A percentile compares a stretch with the other conserved stretches of the same genome.
phyloP scores from a whole-genome alignment of 768 basidiomycete species.

The Strobilomyces echinocephalus region DNA sequence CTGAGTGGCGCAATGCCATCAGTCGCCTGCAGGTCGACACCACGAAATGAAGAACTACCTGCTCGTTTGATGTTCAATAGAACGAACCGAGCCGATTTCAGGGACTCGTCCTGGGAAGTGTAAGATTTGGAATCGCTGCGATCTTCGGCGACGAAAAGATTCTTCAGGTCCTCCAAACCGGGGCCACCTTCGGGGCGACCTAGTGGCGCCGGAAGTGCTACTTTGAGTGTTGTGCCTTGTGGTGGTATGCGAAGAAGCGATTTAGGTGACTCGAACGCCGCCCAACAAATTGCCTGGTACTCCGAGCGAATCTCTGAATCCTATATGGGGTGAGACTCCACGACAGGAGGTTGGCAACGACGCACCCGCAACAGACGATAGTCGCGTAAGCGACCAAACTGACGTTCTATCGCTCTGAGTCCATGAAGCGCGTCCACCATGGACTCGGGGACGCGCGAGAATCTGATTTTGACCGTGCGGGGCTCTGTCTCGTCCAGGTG shows the following conservation, averaged over 20 bases:
- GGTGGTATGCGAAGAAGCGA: slow-evolving; percentile 36
- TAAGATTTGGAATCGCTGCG: background rate
- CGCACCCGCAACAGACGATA: slow-evolving; percentile 41
- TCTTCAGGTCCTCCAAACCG: slow-evolving; percentile 29
- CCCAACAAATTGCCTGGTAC: slow-evolving; percentile 41
- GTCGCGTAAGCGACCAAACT: slow-evolving; percentile 46
- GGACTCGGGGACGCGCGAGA: slow-evolving; percentile 38
- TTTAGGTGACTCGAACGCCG: slow-evolving; percentile 43
- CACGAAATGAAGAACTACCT: slow-evolving; percentile 16
- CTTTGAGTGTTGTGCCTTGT: slow-evolving; percentile 28
- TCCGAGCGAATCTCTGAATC: slow-evolving; percentile 42
- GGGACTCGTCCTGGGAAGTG: slow-evolving; percentile 2
- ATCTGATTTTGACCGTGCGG: slow-evolving; percentile 37
- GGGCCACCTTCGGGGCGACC: slow-evolving; percentile 29
- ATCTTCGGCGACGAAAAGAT: slow-evolving; percentile 22
- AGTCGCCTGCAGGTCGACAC: background rate
- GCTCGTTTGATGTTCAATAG: slow-evolving; percentile 20
- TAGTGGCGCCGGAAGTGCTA: slow-evolving; percentile 25
- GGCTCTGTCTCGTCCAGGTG: slow-evolving; percentile 12
- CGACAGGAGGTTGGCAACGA: background rate
- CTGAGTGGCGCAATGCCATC: slow-evolving; percentile 6
- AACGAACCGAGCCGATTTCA: slow-evolving; percentile 8
- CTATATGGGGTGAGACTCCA: slow-evolving; percentile 25
- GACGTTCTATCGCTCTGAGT: slow-evolving; percentile 51
- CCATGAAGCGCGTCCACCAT: slow-evolving; percentile 49